These are phyloP conservation scores for Lichtheimia hyalospora DNA, from an alignment of 371 early-diverging fungal species.

Conservation along the genomic window DNA sequence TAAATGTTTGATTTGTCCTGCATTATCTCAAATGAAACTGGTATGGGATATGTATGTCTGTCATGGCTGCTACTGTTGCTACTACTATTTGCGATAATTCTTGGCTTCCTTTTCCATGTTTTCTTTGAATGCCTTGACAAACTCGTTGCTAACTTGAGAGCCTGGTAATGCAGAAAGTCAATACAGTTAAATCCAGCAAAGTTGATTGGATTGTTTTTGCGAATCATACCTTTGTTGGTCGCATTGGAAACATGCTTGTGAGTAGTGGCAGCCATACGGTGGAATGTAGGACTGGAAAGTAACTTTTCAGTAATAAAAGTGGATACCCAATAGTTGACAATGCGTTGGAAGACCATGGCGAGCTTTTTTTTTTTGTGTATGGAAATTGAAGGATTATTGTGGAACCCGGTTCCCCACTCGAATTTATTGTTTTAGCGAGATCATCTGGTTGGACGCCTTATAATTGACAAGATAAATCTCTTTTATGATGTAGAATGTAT, in stretches of 20 bases:
- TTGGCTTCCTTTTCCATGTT: slow-evolving; percentile 50
- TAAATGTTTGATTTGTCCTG: too few relatives aligned
- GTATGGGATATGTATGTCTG: too few relatives aligned
- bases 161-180: slow-evolving; percentile 16
- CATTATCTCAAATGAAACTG: too few relatives aligned
- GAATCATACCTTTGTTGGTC: slow-evolving; percentile 36
- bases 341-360: slow-evolving; percentile 41
- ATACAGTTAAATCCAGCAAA: background rate
- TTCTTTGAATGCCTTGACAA: slow-evolving; percentile 51
- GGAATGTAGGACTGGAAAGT: slow-evolving; percentile 47
- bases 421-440: too few relatives aligned
- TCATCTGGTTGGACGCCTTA: too few relatives aligned
- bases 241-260: slow-evolving; percentile 52
- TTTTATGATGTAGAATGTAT: too few relatives aligned
- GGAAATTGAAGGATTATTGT: too few relatives aligned
- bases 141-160: slow-evolving; percentile 29
- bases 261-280: slow-evolving; percentile 49
- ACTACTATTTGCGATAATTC: slow-evolving; percentile 17
- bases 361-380: background rate
- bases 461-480: too few relatives aligned
- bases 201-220: background rate
- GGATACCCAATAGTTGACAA: slow-evolving; percentile 51
- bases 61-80: background rate
- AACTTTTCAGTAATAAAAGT: slow-evolving; percentile 50
- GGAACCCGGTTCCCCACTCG: too few relatives aligned